Evolutionary conservation across 495 filamentous ascomycete species (phyloP).

Genomic region (Lasiosphaeria hispida): DNA sequence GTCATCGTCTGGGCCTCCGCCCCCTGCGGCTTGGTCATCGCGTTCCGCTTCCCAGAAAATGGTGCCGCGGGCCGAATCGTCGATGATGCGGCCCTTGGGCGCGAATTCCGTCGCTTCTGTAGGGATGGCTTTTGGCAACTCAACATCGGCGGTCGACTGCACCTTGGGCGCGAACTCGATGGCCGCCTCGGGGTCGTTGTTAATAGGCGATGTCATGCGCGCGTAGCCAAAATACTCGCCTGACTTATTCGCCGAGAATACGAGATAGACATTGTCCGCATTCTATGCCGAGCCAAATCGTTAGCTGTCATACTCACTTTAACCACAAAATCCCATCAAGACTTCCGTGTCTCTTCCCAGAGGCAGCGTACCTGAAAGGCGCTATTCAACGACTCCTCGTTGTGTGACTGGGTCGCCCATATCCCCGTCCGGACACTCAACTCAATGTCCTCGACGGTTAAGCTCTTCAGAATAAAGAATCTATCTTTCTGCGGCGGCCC

Average conservation of each 20-base stretch:
- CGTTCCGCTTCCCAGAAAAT: constrained; percentile 94
- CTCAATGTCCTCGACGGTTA: constrained; percentile 92
- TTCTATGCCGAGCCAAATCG: constrained; percentile 45
- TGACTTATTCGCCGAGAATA: constrained; percentile 98
- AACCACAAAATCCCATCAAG: not conserved
- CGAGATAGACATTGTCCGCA: constrained; percentile 85
- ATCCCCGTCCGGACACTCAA: constrained; percentile 81
- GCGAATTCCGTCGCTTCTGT: constrained; percentile 78
- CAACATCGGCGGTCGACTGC: constrained; percentile 56
- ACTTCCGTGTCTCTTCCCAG: not conserved
- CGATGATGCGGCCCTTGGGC: constrained; percentile 84
- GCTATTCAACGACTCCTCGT: constrained; percentile 77
- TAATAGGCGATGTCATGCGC: constrained; percentile 84
- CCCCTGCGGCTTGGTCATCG: constrained; percentile 41
- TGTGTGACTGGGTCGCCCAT: constrained; percentile 95
- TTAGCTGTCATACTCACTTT: not conserved
- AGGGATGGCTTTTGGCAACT: constrained; percentile 69
- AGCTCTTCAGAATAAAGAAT: constrained; percentile 91
- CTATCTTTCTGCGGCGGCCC: constrained; percentile 54
- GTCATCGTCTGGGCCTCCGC: constrained; percentile 37
- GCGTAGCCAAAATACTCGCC: constrained; percentile 98
- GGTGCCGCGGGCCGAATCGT: constrained; percentile 87
- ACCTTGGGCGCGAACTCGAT: constrained; percentile 62
- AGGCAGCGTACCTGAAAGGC: constrained; percentile 65
- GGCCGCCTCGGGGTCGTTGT: constrained; percentile 65